A percentile compares a stretch with the other conserved stretches of the same genome.
These are phyloP conservation scores for Phytophthora meadii DNA, from an alignment of 352 stramenopile species.

Conservation along the genomic window DNA sequence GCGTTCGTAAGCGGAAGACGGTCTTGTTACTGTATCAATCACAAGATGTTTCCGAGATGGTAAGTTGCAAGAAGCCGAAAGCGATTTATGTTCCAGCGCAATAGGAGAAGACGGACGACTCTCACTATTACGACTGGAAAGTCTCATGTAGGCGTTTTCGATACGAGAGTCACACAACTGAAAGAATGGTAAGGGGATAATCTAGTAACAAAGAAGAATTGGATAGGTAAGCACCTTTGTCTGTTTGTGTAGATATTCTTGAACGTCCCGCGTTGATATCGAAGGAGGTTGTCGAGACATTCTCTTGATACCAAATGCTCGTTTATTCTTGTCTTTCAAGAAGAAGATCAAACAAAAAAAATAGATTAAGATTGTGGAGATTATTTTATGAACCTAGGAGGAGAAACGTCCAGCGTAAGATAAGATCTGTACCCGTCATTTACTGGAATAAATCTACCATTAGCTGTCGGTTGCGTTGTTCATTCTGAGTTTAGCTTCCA, in stretches of 20 bases:
- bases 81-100: not conserved
- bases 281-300: not conserved
- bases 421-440: not conserved
- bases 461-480: not conserved
- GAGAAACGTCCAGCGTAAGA: conserved; percentile 6
- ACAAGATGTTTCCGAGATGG: conserved; percentile 1
- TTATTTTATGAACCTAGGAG: no score
- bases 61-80: conserved; percentile 19
- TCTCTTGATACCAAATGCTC: no score
- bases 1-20: conserved; percentile 26
- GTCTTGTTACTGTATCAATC: conserved; percentile 8
- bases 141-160: conserved; percentile 26
- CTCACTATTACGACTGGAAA: conserved; percentile 7
- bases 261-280: conserved; percentile 25
- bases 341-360: no score
- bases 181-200: not conserved
- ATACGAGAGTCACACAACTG: conserved; percentile 34
- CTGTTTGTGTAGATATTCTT: conserved; percentile 18
- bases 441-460: not conserved
- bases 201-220: no score
- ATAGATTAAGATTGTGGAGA: not conserved
- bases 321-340: conserved; percentile 1
- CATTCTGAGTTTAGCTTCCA: conserved; percentile 13
- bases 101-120: not conserved
- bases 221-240: conserved; percentile 9